Conservation (phyloP, 371 early-diverging fungal species). For the Mucor lusitanicus region DNA sequence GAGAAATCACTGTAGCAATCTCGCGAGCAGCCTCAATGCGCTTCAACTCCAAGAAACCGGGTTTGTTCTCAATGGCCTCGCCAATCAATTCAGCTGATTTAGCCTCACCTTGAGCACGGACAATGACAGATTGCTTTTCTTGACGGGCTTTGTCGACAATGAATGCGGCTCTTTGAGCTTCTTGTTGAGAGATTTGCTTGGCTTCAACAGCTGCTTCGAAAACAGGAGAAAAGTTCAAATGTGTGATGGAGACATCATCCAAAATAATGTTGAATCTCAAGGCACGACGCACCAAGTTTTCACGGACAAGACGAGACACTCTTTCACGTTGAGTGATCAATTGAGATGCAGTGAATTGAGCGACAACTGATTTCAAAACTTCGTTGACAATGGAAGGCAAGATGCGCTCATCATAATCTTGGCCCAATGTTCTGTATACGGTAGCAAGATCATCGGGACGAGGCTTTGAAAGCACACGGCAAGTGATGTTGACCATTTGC, state of each 20-base stretch:
- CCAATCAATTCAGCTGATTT: constrained; percentile 88
- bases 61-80: constrained; percentile 94
- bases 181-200: constrained; percentile 99
- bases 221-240: constrained; percentile 94
- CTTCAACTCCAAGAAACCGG: constrained; percentile 94
- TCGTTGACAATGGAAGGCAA: constrained; percentile 99
- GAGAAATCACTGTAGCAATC: constrained; percentile 84
- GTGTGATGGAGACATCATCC: constrained; percentile 98
- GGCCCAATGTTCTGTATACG: constrained; percentile 91
- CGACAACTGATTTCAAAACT: constrained; percentile 96
- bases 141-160: constrained; percentile 96
- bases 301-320: constrained; percentile 87
- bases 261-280: constrained; percentile 88
- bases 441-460: constrained; percentile 75
- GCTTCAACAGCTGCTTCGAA: constrained; percentile 97
- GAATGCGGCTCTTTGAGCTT: constrained; percentile 96
- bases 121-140: constrained; percentile 97
- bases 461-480: constrained; percentile 95
- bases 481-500: constrained; percentile 99
- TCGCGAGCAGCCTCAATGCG: constrained; percentile 95
- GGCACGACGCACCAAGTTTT: constrained; percentile 87
- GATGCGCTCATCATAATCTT: constrained; percentile 96
- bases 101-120: constrained; percentile 97
- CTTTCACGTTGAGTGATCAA: constrained; percentile 98
- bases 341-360: constrained; percentile 98